Evolutionary conservation across 768 basidiomycete species (phyloP), one percentile per base, ranked within the genome.

Genomic region (Rhizopogon sp.): DNA sequence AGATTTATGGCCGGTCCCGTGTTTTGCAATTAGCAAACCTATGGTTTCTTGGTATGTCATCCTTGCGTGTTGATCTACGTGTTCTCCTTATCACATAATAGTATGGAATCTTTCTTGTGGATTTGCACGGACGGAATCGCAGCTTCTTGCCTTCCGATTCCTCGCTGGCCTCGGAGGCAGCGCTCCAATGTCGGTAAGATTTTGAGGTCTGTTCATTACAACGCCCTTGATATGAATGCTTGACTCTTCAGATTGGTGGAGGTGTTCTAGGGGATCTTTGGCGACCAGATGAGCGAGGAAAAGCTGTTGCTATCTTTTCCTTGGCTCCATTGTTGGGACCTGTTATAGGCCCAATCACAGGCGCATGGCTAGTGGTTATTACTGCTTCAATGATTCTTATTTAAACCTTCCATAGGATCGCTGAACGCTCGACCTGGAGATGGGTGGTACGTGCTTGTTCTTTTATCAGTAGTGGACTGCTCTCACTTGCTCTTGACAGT

Each of bases 101-200:
- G 87, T 64, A 9, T 88, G 79, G 86, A 87, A 80, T 67, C 62
- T 82, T 13, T 84, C 28, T 28, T 85, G 84, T 59, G 82, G 83
- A 0, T 89, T 87, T 55, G 81, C 87, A 0, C 76, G 76, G 51
- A 85, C 73, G 50, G 74, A 75, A 53, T 70, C 68, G 0, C 79
- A 87, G 59, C 69, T 89, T 11, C 80, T 88, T 47, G 83, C 74
- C 0, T 90, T 90, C 60, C 79, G 87, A 17, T 80, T 90, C 57
- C 68, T 89, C 2, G 70, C 87, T 1, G 88, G 88, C 1, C 55
- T 90, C 2, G 89, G 88, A 29, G 88, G 88, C 0, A 84, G 84
- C 52, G 87, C 87, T 0, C 85, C 87, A 5, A 70, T 88, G 2
- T 69, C 81, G 5, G 75, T 76, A 58, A 39, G 70, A 5, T 11